These are phyloP conservation scores for Cryptosporidium tyzzeri DNA, from an alignment of 169 alveolate genomes.

Conservation along the genomic window DNA sequence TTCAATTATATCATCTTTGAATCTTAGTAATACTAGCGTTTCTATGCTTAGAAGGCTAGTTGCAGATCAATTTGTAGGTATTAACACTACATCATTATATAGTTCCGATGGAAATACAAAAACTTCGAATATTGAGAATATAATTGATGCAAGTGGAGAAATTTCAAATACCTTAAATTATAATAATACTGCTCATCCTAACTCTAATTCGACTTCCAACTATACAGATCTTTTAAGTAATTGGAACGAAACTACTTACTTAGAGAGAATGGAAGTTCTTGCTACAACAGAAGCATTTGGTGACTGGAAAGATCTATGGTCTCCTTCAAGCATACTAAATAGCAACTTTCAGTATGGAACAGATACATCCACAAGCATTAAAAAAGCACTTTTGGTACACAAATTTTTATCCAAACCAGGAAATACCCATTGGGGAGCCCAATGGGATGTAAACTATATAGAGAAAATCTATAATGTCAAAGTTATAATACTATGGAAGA, in stretches of 20 bases:
- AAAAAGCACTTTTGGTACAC: slow-evolving; percentile 58
- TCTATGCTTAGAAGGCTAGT: background rate
- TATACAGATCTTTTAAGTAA: background rate
- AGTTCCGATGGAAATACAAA: background rate
- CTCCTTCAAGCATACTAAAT: slow-evolving; percentile 23
- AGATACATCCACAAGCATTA: slow-evolving; percentile 26
- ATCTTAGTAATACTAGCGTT: slow-evolving; percentile 4
- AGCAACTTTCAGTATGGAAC: background rate
- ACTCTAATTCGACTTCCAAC: background rate
- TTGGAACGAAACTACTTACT: slow-evolving; percentile 26
- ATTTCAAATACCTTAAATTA: background rate
- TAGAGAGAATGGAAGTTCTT: slow-evolving; percentile 41
- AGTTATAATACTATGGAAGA: slow-evolving; percentile 49
- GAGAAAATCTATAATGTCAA: slow-evolving; percentile 39
- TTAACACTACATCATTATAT: slow-evolving; percentile 9
- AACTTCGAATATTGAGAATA: background rate
- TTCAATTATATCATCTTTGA: slow-evolving; percentile 43
- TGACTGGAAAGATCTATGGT: slow-evolving; percentile 68
- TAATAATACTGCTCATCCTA: background rate
- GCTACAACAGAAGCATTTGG: slow-evolving; percentile 12
- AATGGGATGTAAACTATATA: slow-evolving; percentile 47
- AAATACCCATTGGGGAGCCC: slow-evolving; percentile 59
- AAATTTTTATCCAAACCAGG: slow-evolving; percentile 37
- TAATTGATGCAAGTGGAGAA: background rate
- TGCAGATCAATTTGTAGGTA: slow-evolving; percentile 49